Percentiles rank a stretch among this genome's conserved stretches.
Evolutionary conservation across 257 asterid genomes (phyloP).

Genomic region (Solanum clarkiae): DNA sequence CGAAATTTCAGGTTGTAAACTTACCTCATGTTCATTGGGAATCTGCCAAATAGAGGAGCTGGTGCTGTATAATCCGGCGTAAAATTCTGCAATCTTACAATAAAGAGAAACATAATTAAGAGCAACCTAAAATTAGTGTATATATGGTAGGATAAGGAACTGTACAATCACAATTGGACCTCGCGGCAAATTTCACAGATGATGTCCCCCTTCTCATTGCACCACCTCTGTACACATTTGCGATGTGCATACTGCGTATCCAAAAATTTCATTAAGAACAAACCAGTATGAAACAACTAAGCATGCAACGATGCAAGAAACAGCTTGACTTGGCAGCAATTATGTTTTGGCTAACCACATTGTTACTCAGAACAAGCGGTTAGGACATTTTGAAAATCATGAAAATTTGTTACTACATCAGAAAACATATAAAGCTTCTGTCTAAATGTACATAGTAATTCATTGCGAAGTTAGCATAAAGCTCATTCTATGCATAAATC

Average conservation of each 20-base stretch:
- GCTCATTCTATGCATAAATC: background rate
- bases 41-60: conserved; percentile 50
- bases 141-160: background rate
- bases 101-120: background rate
- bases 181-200: conserved; percentile 76
- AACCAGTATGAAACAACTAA: background rate
- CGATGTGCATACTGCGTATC: conserved; percentile 67
- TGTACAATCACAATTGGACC: conserved; percentile 3
- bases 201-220: conserved; percentile 85
- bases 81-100: conserved; percentile 44
- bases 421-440: background rate
- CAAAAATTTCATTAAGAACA: background rate
- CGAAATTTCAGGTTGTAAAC: background rate
- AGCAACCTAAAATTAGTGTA: background rate
- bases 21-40: conserved; percentile 63
- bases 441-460: background rate
- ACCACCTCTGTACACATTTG: conserved; percentile 75
- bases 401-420: background rate
- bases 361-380: background rate
- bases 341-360: background rate
- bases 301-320: background rate
- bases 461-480: background rate
- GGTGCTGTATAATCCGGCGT: conserved; percentile 72
- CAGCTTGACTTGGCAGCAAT: background rate
- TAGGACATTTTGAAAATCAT: background rate